Conservation (phyloP, 2,329 filamentous ascomycete species). For the Paraconiothyrium brasiliense region DNA sequence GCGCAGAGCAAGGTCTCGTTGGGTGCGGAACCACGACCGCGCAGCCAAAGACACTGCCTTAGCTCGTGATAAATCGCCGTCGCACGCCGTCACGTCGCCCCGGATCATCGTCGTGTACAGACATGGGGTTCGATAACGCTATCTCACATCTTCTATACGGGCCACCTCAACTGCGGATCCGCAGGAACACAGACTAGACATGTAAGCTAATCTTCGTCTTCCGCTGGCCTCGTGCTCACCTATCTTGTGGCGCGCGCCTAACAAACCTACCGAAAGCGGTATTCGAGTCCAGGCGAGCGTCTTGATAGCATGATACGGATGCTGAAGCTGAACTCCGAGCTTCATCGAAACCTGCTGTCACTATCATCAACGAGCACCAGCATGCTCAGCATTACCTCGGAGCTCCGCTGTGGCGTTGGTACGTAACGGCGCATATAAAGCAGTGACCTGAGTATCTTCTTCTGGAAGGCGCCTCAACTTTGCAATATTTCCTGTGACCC, state of each 20-base stretch:
- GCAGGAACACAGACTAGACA: neutral
- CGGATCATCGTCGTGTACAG: neutral
- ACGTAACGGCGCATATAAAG: conserved; percentile 9
- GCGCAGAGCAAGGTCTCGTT: neutral
- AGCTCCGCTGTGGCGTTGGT: conserved; percentile 10
- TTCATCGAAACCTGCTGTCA: conserved; percentile 2
- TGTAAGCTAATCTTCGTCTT: neutral
- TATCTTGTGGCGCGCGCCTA: conserved; percentile 11
- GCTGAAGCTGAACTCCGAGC: conserved; percentile 1
- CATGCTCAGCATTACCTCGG: conserved; percentile 2
- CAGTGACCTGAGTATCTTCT: neutral
- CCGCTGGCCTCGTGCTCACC: neutral
- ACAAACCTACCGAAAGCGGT: conserved; percentile 3
- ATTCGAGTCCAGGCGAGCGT: neutral
- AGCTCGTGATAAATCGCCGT: neutral
- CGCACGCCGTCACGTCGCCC: neutral
- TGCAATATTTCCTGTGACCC: conserved; percentile 3
- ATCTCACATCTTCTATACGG: neutral
- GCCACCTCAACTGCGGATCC: conserved; percentile 5
- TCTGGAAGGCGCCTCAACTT: neutral
- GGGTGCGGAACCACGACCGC: conserved; percentile 2
- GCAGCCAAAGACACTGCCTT: neutral
- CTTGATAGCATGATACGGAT: neutral
- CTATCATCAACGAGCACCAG: neutral
- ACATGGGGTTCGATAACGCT: neutral